Percentiles rank a stretch among this genome's conserved stretches.
Evolutionary conservation across 306 rosid species (phyloP).

Genomic region (Erythrophleum fordii): DNA sequence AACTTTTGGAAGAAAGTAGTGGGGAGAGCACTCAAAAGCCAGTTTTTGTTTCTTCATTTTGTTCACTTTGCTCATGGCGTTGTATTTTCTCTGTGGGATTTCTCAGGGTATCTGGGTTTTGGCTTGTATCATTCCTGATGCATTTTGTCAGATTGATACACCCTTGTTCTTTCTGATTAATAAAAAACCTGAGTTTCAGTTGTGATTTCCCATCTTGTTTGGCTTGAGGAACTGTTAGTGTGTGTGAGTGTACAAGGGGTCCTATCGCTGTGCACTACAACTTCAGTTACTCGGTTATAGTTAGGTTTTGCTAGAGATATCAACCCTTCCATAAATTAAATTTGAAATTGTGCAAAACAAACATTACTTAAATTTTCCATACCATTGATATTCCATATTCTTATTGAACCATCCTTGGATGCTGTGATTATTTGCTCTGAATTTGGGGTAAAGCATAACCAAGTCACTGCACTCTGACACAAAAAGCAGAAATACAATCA

Average conservation of each 20-base stretch:
- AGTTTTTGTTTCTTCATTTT: background rate
- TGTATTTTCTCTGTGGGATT: background rate
- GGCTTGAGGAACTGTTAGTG: background rate
- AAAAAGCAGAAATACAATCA: conserved; percentile 33
- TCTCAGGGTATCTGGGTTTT: background rate
- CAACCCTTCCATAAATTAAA: conserved; percentile 1
- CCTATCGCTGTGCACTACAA: conserved; percentile 1
- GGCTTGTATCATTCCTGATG: background rate
- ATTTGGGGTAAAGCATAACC: conserved; percentile 92
- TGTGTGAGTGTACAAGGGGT: background rate
- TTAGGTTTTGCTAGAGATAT: conserved; percentile 8
- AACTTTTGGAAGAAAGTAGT: too few species aligned
- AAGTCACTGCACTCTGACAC: conserved; percentile 94
- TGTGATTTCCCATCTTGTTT: background rate
- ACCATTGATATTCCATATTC: conserved; percentile 99
- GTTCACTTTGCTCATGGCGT: background rate
- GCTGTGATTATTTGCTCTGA: conserved; percentile 93
- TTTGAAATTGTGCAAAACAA: conserved; percentile 20
- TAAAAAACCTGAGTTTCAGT: background rate
- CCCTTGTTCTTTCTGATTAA: background rate
- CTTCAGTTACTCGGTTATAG: background rate
- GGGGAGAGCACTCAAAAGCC: background rate
- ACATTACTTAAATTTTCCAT: conserved; percentile 29
- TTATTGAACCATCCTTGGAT: conserved; percentile 90
- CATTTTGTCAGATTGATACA: background rate